These are phyloP conservation scores for Hemileccinum impolitum DNA, from an alignment of 768 basidiomycete genomes.

Conservation along the genomic window DNA sequence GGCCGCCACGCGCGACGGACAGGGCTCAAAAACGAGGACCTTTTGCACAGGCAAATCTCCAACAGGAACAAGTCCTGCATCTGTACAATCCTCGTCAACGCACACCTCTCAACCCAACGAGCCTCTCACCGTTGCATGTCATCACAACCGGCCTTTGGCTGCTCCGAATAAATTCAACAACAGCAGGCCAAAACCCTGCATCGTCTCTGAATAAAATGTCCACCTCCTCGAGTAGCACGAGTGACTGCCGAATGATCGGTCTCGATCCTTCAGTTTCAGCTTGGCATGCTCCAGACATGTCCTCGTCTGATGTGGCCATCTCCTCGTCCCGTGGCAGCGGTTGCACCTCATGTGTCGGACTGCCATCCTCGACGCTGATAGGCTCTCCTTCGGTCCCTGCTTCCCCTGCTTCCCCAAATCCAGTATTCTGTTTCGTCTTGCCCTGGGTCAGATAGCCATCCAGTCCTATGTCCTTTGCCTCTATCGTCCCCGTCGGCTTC, in stretches of 20 bases:
- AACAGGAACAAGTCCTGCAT: slow-evolving; percentile 68
- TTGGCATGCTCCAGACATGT: neutral
- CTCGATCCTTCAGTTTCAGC: slow-evolving; percentile 14
- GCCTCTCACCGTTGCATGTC: slow-evolving; percentile 83
- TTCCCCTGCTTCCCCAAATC: neutral
- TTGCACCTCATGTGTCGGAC: slow-evolving; percentile 1
- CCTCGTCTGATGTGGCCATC: slow-evolving; percentile 1
- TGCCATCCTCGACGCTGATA: slow-evolving; percentile 20
- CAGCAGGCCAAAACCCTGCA: slow-evolving; percentile 78
- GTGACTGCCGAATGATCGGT: slow-evolving; percentile 64
- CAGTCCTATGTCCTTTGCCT: slow-evolving; percentile 12
- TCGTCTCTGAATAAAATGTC: slow-evolving; percentile 92
- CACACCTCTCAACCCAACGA: slow-evolving; percentile 5
- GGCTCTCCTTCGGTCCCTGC: slow-evolving; percentile 18
- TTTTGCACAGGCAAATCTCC: slow-evolving; percentile 74
- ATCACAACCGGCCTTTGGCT: slow-evolving; percentile 87
- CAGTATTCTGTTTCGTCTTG: slow-evolving; percentile 1
- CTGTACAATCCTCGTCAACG: slow-evolving; percentile 36
- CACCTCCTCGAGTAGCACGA: slow-evolving; percentile 92
- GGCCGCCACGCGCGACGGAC: slow-evolving; percentile 48
- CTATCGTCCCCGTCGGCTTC: slow-evolving; percentile 5
- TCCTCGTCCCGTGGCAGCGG: slow-evolving; percentile 5
- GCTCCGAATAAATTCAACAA: slow-evolving; percentile 75
- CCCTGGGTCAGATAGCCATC: slow-evolving; percentile 16
- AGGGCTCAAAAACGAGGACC: slow-evolving; percentile 62